Evolutionary conservation across 345 rosid species (phyloP).

Genomic region (Heritiera littoralis): DNA sequence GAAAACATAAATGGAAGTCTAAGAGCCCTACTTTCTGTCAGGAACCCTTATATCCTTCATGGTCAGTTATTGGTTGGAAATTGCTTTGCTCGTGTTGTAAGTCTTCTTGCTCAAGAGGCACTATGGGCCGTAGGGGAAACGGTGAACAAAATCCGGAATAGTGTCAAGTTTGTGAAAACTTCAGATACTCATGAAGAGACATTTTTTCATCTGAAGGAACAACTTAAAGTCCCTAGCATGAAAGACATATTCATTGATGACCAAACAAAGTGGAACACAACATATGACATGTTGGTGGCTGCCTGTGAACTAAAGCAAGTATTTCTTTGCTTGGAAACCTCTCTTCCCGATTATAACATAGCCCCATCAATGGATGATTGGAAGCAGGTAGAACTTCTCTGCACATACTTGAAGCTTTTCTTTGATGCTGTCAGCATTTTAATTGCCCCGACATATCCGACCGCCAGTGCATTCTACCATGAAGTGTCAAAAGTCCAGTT

Average conservation of each 20-base stretch:
- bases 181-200: constrained; percentile 67
- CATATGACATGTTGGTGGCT: constrained; percentile 79
- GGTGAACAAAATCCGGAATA: constrained; percentile 72
- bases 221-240: constrained; percentile 61
- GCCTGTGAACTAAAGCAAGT: constrained; percentile 82
- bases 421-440: constrained; percentile 67
- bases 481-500: constrained; percentile 72
- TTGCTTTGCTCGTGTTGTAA: constrained; percentile 71
- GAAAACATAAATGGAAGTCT: constrained; percentile 53
- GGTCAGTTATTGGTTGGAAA: constrained; percentile 68
- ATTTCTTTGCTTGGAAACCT: constrained; percentile 71
- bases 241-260: constrained; percentile 72
- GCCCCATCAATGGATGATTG: constrained; percentile 76
- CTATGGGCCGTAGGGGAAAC: constrained; percentile 44
- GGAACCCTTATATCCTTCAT: constrained; percentile 56
- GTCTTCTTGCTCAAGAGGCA: constrained; percentile 68
- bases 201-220: constrained; percentile 72
- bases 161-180: constrained; percentile 82
- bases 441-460: constrained; percentile 47
- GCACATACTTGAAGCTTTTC: constrained; percentile 64
- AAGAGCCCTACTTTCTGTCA: constrained; percentile 57
- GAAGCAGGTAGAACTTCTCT: constrained; percentile 69
- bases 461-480: constrained; percentile 67
- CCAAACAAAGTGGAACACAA: constrained; percentile 80
- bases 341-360: constrained; percentile 53